These are phyloP conservation scores for Penicillium palitans DNA, from an alignment of 2,329 filamentous ascomycete species.

Conservation along the genomic window DNA sequence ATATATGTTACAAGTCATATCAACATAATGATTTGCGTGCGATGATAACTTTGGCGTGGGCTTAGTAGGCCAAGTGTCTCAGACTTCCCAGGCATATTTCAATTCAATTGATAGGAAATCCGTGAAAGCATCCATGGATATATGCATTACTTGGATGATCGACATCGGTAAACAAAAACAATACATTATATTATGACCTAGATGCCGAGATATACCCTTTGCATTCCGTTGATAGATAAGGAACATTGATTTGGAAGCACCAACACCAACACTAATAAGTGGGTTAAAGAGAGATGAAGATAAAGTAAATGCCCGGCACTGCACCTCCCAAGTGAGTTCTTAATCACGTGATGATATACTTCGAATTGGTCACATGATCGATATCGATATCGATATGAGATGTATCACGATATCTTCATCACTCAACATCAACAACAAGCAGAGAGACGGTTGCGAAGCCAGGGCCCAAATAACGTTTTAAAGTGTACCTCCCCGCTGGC, in stretches of 20 bases:
- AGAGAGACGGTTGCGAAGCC: not conserved
- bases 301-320: not conserved
- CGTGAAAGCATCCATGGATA: not conserved
- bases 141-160: no score
- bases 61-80: not conserved
- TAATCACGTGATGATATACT: not conserved
- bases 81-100: not conserved
- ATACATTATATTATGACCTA: not conserved
- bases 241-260: not conserved
- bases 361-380: not conserved
- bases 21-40: not conserved
- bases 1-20: not conserved
- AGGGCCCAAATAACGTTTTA: not conserved
- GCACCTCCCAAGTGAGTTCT: not conserved
- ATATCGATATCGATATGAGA: slow-evolving; percentile 3
- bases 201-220: not conserved
- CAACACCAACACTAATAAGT: not conserved
- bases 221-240: not conserved
- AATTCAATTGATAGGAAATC: not conserved
- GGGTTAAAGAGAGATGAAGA: not conserved
- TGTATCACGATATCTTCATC: slow-evolving; percentile 7
- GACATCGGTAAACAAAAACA: not conserved
- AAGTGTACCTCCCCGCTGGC: not conserved
- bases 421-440: not conserved
- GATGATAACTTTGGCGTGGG: not conserved